phyloP scores from a whole-genome alignment of 768 basidiomycete species.

The Lactarius hengduanensis region DNA sequence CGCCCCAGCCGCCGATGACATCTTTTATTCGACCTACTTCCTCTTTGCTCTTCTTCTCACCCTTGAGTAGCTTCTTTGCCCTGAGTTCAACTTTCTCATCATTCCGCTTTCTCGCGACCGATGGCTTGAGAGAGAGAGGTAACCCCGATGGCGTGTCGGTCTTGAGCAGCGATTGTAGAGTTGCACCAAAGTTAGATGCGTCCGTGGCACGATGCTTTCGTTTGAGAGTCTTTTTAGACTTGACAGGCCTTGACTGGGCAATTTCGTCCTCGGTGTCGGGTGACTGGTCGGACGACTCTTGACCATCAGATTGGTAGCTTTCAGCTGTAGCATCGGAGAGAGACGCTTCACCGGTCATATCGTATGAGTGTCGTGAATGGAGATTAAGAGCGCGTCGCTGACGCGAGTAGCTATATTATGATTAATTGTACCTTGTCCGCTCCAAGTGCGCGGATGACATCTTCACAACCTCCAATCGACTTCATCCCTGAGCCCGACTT shows the following conservation, averaged over 20 bases:
- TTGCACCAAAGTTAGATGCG: conserved; percentile 69
- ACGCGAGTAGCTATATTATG: background rate
- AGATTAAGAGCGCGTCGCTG: background rate
- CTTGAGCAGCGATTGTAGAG: conserved; percentile 66
- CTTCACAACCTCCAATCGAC: conserved; percentile 44
- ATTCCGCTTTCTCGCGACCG: conserved; percentile 62
- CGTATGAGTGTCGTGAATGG: conserved; percentile 23
- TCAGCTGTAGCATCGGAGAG: conserved; percentile 25
- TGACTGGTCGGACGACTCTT: conserved; percentile 25
- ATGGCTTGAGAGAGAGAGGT: conserved; percentile 79
- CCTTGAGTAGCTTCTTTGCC: conserved; percentile 68
- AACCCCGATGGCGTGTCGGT: conserved; percentile 68
- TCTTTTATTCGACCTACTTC: conserved; percentile 65
- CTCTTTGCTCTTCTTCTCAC: conserved; percentile 72
- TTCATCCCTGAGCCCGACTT: conserved; percentile 76
- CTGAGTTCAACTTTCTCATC: conserved; percentile 73
- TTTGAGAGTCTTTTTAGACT: conserved; percentile 79
- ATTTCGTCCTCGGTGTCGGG: conserved; percentile 67
- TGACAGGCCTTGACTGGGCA: conserved; percentile 49
- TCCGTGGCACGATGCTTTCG: conserved; percentile 80
- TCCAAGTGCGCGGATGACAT: conserved; percentile 33
- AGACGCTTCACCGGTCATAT: background rate
- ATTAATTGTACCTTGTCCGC: background rate
- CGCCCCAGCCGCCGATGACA: conserved; percentile 88
- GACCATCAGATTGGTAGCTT: conserved; percentile 22